Evolutionary conservation across 768 basidiomycete species (phyloP).

Genomic region (Termitomyces titanicus): DNA sequence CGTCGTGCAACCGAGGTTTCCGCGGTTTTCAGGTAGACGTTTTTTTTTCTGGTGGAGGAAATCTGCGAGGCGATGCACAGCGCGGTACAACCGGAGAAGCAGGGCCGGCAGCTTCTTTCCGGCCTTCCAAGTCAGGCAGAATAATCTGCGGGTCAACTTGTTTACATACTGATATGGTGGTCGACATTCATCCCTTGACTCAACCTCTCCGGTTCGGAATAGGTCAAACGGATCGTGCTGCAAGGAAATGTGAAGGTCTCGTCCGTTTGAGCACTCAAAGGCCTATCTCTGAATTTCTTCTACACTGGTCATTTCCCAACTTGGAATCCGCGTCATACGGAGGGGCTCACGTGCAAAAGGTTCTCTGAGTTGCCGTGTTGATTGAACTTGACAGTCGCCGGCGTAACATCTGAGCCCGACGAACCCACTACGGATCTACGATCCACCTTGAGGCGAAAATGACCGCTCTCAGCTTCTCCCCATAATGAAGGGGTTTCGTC

Average conservation of each 20-base stretch:
- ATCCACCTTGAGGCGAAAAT: neutral
- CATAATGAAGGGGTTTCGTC: neutral
- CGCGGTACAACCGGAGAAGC: slow-evolving; percentile 12
- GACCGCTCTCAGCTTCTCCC: neutral
- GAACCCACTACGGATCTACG: slow-evolving; percentile 5
- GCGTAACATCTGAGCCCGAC: neutral
- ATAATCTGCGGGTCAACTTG: neutral
- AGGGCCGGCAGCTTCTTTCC: slow-evolving; percentile 3
- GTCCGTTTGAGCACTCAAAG: neutral
- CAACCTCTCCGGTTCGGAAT: neutral
- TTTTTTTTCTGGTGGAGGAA: neutral
- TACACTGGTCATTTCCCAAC: neutral
- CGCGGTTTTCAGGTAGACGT: slow-evolving; percentile 10
- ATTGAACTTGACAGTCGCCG: neutral
- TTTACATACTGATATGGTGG: neutral
- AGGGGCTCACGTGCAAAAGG: neutral
- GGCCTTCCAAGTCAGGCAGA: neutral
- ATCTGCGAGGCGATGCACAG: slow-evolving; percentile 7
- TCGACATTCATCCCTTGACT: neutral
- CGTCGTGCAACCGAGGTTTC: slow-evolving; percentile 17
- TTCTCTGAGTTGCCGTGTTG: neutral
- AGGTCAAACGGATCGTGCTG: neutral
- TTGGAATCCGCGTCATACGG: slow-evolving; percentile 6
- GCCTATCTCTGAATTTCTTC: neutral
- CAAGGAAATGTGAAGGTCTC: neutral